A percentile compares a stretch with the other conserved stretches of the same genome.
These are phyloP conservation scores for Cercospora sp. DNA, from an alignment of 2,329 filamentous ascomycete genomes.

Conservation along the genomic window DNA sequence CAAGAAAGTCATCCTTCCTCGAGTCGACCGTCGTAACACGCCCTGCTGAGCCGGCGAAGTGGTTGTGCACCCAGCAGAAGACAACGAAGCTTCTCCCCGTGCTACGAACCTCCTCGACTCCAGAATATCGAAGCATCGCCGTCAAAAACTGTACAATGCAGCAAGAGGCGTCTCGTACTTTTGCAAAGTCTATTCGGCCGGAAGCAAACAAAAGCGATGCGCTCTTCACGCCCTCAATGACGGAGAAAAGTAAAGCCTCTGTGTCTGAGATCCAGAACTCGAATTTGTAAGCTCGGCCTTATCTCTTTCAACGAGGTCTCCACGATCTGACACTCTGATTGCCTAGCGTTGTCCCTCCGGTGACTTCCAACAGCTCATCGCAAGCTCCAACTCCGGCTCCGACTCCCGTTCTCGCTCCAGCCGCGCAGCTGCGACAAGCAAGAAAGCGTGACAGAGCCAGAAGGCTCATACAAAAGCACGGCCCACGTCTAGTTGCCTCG, in stretches of 20 bases:
- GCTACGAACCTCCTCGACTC: too few species aligned
- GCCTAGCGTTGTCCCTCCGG: too few species aligned
- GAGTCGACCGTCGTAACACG: too few species aligned
- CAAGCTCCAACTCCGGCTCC: neutral
- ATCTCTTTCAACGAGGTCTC: neutral
- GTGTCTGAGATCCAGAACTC: neutral
- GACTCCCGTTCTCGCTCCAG: neutral
- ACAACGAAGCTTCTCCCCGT: too few species aligned
- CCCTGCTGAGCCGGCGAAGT: too few species aligned
- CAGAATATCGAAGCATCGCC: too few species aligned
- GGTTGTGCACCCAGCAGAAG: too few species aligned
- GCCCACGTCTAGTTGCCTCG: conserved; percentile 3
- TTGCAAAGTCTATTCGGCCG: neutral
- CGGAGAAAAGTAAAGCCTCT: too few species aligned
- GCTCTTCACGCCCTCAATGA: neutral
- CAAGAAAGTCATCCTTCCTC: too few species aligned
- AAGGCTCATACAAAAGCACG: neutral
- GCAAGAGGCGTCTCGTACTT: too few species aligned
- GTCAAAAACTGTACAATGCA: too few species aligned
- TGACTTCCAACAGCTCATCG: neutral
- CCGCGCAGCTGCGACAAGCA: neutral
- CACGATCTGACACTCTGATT: too few species aligned
- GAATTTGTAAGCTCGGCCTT: neutral
- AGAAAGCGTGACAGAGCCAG: conserved; percentile 2
- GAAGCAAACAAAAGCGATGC: neutral